phyloP scores from a whole-genome alignment of 2,329 filamentous ascomycete species.

The Microthyrium microscopicum region DNA sequence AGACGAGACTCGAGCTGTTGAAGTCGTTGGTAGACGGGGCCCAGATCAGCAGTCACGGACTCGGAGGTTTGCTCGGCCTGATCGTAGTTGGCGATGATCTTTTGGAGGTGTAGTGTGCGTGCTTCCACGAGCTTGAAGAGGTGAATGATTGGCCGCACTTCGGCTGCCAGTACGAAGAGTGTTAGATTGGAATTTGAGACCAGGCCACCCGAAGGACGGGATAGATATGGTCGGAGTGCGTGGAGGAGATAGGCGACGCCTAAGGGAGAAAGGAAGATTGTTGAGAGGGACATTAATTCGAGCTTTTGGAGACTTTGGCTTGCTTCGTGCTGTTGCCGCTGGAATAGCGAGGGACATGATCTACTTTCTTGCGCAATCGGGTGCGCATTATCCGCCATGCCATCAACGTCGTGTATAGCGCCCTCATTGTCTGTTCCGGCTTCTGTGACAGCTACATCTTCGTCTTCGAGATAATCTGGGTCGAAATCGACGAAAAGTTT shows the following conservation, averaged over 20 bases:
- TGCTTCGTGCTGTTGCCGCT: no score
- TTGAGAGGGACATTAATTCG: constrained; percentile 42
- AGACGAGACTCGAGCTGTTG: constrained; percentile 43
- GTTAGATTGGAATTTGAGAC: constrained; percentile 87
- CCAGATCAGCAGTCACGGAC: constrained; percentile 43
- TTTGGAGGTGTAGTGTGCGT: constrained; percentile 67
- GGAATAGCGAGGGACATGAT: no score
- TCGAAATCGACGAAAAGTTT: constrained; percentile 9
- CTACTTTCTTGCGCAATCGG: no score
- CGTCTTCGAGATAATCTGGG: constrained; percentile 10
- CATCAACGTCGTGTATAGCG: not conserved
- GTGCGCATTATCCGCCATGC: not conserved
- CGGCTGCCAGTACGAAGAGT: constrained; percentile 75
- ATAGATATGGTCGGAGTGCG: constrained; percentile 62
- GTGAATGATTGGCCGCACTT: constrained; percentile 69
- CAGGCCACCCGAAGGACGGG: constrained; percentile 66
- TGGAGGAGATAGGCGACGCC: constrained; percentile 75
- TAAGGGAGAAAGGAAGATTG: constrained; percentile 65
- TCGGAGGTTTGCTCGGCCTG: constrained; percentile 12
- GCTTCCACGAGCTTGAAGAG: constrained; percentile 64
- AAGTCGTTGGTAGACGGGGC: no score
- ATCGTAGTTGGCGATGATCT: constrained; percentile 38
- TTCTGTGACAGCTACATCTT: constrained; percentile 15
- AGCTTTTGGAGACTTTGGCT: constrained; percentile 2
- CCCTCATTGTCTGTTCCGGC: constrained; percentile 16